Base-by-base conservation (phyloP, 2,329 filamentous ascomycete genomes). In the Podosphaera fusca region DNA sequence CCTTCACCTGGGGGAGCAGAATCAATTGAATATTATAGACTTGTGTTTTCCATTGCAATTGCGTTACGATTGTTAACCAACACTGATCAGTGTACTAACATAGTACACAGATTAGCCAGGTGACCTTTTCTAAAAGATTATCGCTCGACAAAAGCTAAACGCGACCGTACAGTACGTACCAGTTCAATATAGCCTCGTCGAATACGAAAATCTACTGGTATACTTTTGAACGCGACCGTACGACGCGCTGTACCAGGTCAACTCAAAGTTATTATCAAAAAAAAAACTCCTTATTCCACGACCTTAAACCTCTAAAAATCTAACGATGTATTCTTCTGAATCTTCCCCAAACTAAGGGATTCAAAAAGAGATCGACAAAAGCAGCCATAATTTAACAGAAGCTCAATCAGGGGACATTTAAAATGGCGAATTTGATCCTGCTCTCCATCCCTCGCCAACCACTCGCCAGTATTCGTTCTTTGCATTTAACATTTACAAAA, bases 101-200 rank as follows among this genome's bases (percentile, higher is more conserved):
- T 6, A 52, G 31, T 52, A 52, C 49, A 52, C 49, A 52, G 29
- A 52, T 52, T 52, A 52, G 49, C 49, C n/a, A 52, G 49, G 49
- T 52, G 35, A 38, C 8, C 29, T 1, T 31, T 34, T 52, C 49
- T 7, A 52, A 52, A 30, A 30, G 49, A 52, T 38, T 38, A 38
- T 38, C 1, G 35, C 35, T 38, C 35, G 10, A 38, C 35, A 38
- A 38, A 38, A 38, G 35, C 35, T 38, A 38, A 10, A 38, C 35
- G 35, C 35, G 35, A 38, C 35, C 6, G 35, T 38, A 10, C 35
- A 38, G 10, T 38, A 6, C 35, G 35, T 10, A 38, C 49, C 31
- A 51, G 49, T 35, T 51, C 49, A 51, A 51, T 51, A 14, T 51
- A 51, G 49, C 49, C 49, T 51, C 33, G n/a, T 33, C 34, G 49